Evolutionary conservation across 139 green algal species (phyloP).

Genomic region (Ettlia oleoabundans): DNA sequence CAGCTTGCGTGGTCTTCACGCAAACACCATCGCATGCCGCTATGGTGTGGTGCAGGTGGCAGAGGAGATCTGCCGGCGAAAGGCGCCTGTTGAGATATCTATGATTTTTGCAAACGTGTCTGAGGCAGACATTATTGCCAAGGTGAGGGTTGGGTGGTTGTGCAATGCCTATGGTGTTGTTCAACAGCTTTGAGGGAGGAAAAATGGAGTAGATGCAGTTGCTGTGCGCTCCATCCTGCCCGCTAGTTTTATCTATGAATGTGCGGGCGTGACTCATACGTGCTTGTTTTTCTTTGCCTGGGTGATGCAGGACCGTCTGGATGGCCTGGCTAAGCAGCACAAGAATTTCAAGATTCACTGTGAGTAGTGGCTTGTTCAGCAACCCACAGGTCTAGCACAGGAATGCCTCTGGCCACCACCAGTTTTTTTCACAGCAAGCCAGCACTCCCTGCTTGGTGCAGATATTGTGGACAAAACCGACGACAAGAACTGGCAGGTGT

Average conservation of each 20-base stretch:
- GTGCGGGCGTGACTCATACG: no score
- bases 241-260: no score
- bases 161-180: no score
- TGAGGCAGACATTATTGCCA: slow-evolving; percentile 76
- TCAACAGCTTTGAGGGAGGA: neutral
- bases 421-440: no score
- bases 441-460: no score
- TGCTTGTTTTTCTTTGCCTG: no score
- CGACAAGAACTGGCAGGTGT: slow-evolving; percentile 35
- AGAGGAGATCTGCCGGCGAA: slow-evolving; percentile 36
- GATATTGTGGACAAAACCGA: slow-evolving; percentile 65
- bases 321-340: slow-evolving; percentile 63
- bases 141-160: slow-evolving; percentile 27
- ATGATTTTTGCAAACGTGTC: slow-evolving; percentile 73
- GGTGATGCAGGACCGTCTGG: slow-evolving; percentile 63
- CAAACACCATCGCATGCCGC: neutral
- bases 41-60: neutral
- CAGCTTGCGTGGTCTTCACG: neutral
- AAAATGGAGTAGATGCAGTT: no score
- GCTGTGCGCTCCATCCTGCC: no score
- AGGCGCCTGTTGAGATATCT: slow-evolving; percentile 59
- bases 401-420: no score
- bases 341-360: slow-evolving; percentile 49
- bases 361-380: no score
- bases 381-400: no score